Evolutionary conservation across 495 filamentous ascomycete species (phyloP), one percentile per base, ranked within the genome.

Genomic region (Elaphomyces granulatus): DNA sequence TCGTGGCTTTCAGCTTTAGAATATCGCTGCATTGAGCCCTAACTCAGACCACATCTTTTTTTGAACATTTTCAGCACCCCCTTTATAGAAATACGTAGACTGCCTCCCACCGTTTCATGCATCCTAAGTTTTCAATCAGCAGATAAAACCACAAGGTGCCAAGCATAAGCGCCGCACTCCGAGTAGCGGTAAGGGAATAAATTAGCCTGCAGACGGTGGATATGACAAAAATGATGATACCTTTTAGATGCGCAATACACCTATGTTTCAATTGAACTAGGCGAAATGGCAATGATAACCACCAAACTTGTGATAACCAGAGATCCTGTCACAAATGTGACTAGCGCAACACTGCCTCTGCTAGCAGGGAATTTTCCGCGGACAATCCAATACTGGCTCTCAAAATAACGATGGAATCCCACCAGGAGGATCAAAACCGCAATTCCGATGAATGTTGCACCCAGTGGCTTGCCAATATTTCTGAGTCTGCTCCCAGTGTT

Each of bases 331-430:
- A 92, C 64, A 37, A 81, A 58, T 6, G 80, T 72, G 30, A 94
- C 72, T 28, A 94, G 44, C 17, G 87, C 70, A 45, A 98, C 74
- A 44, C 86, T 90, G 15, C 85, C 87, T 32, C 88, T 70, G 50
- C 83, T 88, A 1, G 88, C 88, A 0, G 88, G 88, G 46, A 95
- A 98, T 54, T 94, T 94, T 41, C 88, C 88, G 41, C 78, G 70
- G 30, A 95, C 77, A 38, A 98, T 77, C 81, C 92, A 98, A 49
- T 88, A 76, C 61, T 75, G 71, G 33, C 67, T 68, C 43, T 75
- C 69, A 45, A 75, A 74, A 38, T 75, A 84, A 35, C 80, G 67
- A 47, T 83, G 77, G 46, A 81, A 80, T 17, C 90, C 90, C 34
- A 94, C 61, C 21, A 84, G 58, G n/a, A 98, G 67, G 31, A 94